A percentile compares a stretch with the other conserved stretches of the same genome.
Evolutionary conservation across 2,329 filamentous ascomycete species (phyloP).

Genomic region (Trichophyton schoenleinii): DNA sequence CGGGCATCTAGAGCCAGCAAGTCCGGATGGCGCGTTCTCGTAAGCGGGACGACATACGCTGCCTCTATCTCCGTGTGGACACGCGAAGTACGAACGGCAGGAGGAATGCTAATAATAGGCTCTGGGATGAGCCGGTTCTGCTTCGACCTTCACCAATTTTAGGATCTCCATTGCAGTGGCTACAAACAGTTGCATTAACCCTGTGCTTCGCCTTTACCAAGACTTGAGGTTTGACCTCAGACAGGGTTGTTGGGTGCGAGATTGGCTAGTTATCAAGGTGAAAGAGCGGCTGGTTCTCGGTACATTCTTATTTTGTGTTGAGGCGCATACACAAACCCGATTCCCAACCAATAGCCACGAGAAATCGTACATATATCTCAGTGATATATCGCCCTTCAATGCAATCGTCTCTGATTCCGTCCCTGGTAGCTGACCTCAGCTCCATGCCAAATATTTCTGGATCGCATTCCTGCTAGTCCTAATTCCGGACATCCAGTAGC

Average conservation of each 20-base stretch:
- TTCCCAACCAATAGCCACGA: neutral
- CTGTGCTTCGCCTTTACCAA: too few species aligned
- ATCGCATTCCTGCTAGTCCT: too few species aligned
- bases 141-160: too few species aligned
- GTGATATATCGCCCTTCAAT: neutral
- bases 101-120: too few species aligned
- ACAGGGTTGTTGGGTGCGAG: neutral
- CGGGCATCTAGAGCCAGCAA: neutral
- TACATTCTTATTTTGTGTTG: neutral
- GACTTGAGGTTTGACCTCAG: neutral
- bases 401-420: neutral
- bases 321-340: neutral
- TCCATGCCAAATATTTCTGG: neutral
- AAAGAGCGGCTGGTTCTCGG: neutral
- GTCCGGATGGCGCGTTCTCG: neutral
- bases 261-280: neutral
- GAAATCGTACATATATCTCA: neutral
- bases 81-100: too few species aligned
- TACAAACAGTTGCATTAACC: too few species aligned
- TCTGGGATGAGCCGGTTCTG: too few species aligned
- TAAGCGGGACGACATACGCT: neutral
- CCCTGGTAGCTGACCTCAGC: neutral
- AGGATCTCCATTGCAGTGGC: too few species aligned
- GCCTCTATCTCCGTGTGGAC: neutral
- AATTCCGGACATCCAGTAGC: too few species aligned